These are phyloP conservation scores for Onygena corvina DNA, from an alignment of 2,329 filamentous ascomycete species.

Conservation along the genomic window DNA sequence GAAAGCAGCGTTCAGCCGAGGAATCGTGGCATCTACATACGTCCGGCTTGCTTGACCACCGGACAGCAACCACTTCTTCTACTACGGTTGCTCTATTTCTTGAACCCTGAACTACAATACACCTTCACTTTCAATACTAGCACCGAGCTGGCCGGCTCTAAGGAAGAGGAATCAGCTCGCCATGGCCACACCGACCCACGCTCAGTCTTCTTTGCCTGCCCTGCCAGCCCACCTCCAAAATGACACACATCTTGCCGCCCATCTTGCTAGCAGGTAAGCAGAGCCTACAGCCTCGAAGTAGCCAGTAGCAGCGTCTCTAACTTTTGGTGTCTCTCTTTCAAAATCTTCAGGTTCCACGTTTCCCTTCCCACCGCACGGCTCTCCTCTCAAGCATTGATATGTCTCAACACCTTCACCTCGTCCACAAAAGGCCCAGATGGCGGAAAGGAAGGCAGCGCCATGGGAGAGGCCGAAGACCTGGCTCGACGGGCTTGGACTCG, in stretches of 20 bases:
- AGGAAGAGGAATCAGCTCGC: constrained; percentile 10
- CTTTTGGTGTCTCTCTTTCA: constrained; percentile 39
- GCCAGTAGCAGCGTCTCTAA: background rate
- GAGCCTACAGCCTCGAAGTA: background rate
- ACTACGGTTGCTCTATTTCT: background rate
- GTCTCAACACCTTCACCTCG: constrained; percentile 87
- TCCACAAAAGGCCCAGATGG: constrained; percentile 83
- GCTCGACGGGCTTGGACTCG: constrained; percentile 75
- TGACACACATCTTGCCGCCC: constrained; percentile 41
- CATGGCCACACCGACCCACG: constrained; percentile 48
- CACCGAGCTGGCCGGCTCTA: background rate
- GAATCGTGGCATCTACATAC: background rate
- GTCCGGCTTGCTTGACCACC: background rate
- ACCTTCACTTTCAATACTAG: background rate
- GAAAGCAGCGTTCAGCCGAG: background rate
- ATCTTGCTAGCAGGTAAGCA: constrained; percentile 39
- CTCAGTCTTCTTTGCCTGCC: constrained; percentile 73
- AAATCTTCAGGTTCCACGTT: constrained; percentile 86
- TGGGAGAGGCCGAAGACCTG: constrained; percentile 84
- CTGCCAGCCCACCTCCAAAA: constrained; percentile 58
- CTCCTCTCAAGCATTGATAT: constrained; percentile 82
- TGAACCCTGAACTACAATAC: background rate
- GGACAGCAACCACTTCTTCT: background rate
- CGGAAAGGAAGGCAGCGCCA: constrained; percentile 78
- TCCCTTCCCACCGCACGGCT: constrained; percentile 76